Evolutionary conservation across 176 grass and related monocot species (phyloP).

Genomic region (Musa itinerans): DNA sequence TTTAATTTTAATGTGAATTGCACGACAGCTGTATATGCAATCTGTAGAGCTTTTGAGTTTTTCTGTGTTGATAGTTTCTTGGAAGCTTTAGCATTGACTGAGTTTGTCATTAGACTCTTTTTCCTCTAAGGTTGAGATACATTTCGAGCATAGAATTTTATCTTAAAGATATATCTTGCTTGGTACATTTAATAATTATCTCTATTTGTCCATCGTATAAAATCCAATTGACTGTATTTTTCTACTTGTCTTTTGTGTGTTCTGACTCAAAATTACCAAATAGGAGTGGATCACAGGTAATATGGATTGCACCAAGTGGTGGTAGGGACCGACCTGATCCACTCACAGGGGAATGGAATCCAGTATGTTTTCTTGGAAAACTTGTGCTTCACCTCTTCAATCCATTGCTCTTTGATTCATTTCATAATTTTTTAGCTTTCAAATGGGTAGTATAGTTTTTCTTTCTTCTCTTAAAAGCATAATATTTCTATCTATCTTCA

Average conservation of each 20-base stretch:
- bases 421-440: not conserved
- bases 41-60: not conserved
- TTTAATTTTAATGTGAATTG: not conserved
- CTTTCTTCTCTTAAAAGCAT: not conserved
- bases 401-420: not conserved
- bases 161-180: not conserved
- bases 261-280: not conserved
- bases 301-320: slow-evolving; percentile 98
- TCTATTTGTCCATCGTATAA: not conserved
- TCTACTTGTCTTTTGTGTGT: slow-evolving; percentile 1
- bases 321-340: slow-evolving; percentile 87
- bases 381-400: not conserved
- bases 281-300: slow-evolving; percentile 81
- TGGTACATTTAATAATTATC: not conserved
- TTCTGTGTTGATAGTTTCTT: not conserved
- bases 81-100: not conserved
- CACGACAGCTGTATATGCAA: not conserved
- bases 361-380: slow-evolving; percentile 45
- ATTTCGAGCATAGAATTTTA: not conserved
- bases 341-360: slow-evolving; percentile 74
- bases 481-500: not conserved
- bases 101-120: not conserved
- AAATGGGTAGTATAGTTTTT: too few species aligned
- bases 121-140: not conserved
- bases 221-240: not conserved